Base-by-base conservation (phyloP, 345 rosid species). In the Citrus medica region DNA sequence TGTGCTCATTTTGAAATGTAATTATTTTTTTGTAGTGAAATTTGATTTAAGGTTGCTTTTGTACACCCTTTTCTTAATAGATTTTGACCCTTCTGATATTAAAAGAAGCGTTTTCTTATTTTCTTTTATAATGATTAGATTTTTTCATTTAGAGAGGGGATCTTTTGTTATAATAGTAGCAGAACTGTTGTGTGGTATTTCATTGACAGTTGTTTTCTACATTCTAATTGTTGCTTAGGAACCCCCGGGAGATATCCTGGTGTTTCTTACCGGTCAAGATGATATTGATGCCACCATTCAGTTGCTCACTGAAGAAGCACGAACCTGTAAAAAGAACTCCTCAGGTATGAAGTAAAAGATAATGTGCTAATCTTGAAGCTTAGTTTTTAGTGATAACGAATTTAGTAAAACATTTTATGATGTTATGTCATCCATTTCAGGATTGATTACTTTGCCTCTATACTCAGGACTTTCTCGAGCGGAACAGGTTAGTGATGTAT, bases 231-330 rank as follows among this genome's bases (percentile, higher is more conserved):
- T 78, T 32, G 42, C 35, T 78, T 77, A 93, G 99, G 98, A 96
- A 83, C 93, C 99, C 28, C 76, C 86, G 7, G 99, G 98, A 77
- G 98, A 94, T 86, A 86, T 94, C 85, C 86, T 96, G 82, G 94
- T 92, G 66, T 96, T 95, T 82, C 97, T 94, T 28, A 96, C 99
- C 27, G 99, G 99, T 85, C 97, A 96, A 85, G 99, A 96, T 81
- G 99, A 94, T 82, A 96, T 96, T 69, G 95, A 92, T 75, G 84
- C 90, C 75, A 90, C 97, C 73, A 84, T 86, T 71, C 86, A 81
- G 85, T 68, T 92, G 82, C 90, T 96, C 46, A 83, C 86, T 55
- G 98, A 96, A 74, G 97, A 92, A 88, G 82, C 91, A 83, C 95
- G 82, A 78, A 82, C 81, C 79, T 82, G 66, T 74, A 84, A 87